Conservation (phyloP, 495 filamentous ascomycete genomes). For the Penicillium alfredii region DNA sequence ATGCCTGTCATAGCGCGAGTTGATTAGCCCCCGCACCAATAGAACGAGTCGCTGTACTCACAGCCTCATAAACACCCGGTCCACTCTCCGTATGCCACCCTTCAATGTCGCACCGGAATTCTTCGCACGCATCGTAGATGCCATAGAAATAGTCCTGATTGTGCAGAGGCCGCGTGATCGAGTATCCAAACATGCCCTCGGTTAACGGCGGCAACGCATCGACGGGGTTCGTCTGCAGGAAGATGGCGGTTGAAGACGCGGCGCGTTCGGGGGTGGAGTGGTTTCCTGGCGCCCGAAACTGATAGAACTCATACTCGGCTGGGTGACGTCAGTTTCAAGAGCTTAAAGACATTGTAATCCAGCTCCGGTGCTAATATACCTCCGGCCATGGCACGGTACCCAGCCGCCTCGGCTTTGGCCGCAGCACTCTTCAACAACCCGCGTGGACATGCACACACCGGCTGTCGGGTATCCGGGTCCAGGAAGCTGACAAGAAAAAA, state of each 20-base stretch:
- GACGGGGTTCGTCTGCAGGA: slow-evolving; percentile 66
- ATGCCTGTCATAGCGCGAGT: slow-evolving; percentile 42
- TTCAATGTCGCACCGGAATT: slow-evolving; percentile 80
- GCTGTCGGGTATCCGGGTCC: slow-evolving; percentile 49
- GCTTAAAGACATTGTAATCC: not conserved
- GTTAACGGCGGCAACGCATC: slow-evolving; percentile 70
- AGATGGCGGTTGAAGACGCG: slow-evolving; percentile 65
- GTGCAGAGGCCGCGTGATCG: slow-evolving; percentile 82
- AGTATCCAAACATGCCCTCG: slow-evolving; percentile 98
- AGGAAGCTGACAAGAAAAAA: slow-evolving; percentile 90
- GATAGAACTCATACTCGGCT: slow-evolving; percentile 98
- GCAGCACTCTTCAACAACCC: slow-evolving; percentile 63
- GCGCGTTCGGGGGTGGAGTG: slow-evolving; percentile 47
- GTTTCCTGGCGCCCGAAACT: slow-evolving; percentile 65
- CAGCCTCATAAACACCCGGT: slow-evolving; percentile 93
- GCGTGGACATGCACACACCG: slow-evolving; percentile 76
- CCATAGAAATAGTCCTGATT: slow-evolving; percentile 95
- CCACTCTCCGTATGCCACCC: slow-evolving; percentile 98
- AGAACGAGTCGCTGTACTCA: slow-evolving; percentile 26
- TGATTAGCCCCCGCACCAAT: not conserved
- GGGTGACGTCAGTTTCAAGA: slow-evolving; percentile 4
- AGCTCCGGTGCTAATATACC: no score
- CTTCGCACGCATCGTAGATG: slow-evolving; percentile 74
- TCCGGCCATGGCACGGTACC: slow-evolving; percentile 84
- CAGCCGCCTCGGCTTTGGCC: slow-evolving; percentile 58